phyloP scores from a whole-genome alignment of 306 rosid species.

The Spatholobus suberectus region DNA sequence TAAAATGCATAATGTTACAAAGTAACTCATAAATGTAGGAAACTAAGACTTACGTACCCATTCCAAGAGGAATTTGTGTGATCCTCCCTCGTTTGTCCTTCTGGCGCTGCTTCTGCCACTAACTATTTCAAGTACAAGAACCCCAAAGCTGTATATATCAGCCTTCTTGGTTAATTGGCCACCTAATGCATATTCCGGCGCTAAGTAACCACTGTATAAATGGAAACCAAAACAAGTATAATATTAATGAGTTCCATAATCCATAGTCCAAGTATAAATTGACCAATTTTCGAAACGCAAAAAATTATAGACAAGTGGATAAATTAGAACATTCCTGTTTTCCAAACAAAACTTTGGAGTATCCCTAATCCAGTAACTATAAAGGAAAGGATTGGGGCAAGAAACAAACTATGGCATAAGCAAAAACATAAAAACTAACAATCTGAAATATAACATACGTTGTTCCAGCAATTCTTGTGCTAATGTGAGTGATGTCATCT shows the following conservation, averaged over 20 bases:
- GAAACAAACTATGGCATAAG: not conserved
- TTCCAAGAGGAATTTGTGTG: slow-evolving; percentile 70
- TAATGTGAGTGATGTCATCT: slow-evolving; percentile 89
- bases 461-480: slow-evolving; percentile 98
- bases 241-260: slow-evolving; percentile 3
- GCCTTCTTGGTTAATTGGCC: slow-evolving; percentile 94
- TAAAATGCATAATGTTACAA: not conserved
- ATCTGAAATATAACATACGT: slow-evolving; percentile 65
- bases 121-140: slow-evolving; percentile 86
- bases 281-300: not conserved
- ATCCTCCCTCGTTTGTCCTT: slow-evolving; percentile 59
- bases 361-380: not conserved
- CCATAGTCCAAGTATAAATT: slow-evolving; percentile 1
- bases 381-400: not conserved
- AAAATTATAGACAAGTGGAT: not conserved
- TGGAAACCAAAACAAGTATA: slow-evolving; percentile 36
- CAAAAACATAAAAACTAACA: slow-evolving; percentile 27
- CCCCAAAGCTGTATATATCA: slow-evolving; percentile 90
- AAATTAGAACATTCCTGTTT: not conserved
- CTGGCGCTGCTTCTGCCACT: slow-evolving; percentile 76
- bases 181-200: slow-evolving; percentile 96
- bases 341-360: not conserved
- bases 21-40: slow-evolving; percentile 19
- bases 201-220: slow-evolving; percentile 84
- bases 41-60: slow-evolving; percentile 56